These are phyloP conservation scores for Phanerochaete carnosa DNA, from an alignment of 768 basidiomycete species.

Conservation along the genomic window DNA sequence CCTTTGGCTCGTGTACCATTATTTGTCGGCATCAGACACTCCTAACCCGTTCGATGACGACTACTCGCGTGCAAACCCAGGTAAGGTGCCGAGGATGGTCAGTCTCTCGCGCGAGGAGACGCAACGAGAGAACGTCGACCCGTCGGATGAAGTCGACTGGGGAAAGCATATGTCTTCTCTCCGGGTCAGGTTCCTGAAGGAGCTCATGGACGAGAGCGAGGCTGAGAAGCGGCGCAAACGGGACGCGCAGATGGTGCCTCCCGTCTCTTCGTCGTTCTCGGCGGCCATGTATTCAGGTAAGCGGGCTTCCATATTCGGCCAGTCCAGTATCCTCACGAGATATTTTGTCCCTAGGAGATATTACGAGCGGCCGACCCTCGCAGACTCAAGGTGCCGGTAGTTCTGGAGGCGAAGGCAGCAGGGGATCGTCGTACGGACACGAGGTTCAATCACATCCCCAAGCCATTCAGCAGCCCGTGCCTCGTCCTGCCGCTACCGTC, in stretches of 20 bases:
- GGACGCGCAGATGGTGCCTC: slow-evolving; percentile 25
- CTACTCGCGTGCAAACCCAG: slow-evolving; percentile 50
- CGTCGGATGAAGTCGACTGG: slow-evolving; percentile 73
- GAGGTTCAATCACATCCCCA: slow-evolving; percentile 13
- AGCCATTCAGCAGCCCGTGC: slow-evolving; percentile 8
- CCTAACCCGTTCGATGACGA: slow-evolving; percentile 78
- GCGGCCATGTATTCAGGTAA: not conserved
- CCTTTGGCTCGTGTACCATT: slow-evolving; percentile 81
- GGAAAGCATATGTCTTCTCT: slow-evolving; percentile 70
- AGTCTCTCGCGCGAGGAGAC: slow-evolving; percentile 53
- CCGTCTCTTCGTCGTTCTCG: slow-evolving; percentile 21
- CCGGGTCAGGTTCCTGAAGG: slow-evolving; percentile 68
- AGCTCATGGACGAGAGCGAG: slow-evolving; percentile 50
- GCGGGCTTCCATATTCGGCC: not conserved
- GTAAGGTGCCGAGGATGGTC: slow-evolving; percentile 63
- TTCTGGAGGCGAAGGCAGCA: slow-evolving; percentile 18
- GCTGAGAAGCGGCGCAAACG: slow-evolving; percentile 38
- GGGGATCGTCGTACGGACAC: slow-evolving; percentile 26
- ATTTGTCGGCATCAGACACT: slow-evolving; percentile 62
- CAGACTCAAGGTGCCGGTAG: slow-evolving; percentile 15
- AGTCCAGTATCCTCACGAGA: slow-evolving; percentile 7
- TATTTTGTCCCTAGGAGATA: slow-evolving; percentile 6
- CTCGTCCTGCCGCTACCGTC: slow-evolving; percentile 1
- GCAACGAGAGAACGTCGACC: slow-evolving; percentile 73
- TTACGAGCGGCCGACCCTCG: slow-evolving; percentile 14